Evolutionary conservation across 1,139 yeast species (phyloP).

Genomic region (Eremothecium cymbalariae): DNA sequence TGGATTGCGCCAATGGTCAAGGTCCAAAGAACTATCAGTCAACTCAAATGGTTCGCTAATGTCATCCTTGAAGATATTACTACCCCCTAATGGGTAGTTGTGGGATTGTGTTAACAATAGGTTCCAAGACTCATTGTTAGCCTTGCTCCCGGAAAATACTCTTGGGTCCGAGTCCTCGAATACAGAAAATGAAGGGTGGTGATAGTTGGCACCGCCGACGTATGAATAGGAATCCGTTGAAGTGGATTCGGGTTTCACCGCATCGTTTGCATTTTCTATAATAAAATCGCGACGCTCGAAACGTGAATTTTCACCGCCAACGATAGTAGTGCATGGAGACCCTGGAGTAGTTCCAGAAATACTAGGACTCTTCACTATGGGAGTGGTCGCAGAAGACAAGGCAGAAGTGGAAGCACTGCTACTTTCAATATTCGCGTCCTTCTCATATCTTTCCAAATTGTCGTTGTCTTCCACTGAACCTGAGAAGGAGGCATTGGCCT

Average conservation of each 20-base stretch:
- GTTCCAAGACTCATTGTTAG: slow-evolving; percentile 13
- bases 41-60: slow-evolving; percentile 8
- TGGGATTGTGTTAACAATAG: slow-evolving; percentile 12
- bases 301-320: slow-evolving; percentile 2
- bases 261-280: neutral
- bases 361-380: slow-evolving; percentile 5
- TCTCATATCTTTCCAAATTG: neutral
- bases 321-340: slow-evolving; percentile 6
- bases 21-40: slow-evolving; percentile 25
- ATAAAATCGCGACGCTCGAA: neutral
- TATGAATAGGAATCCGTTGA: slow-evolving; percentile 5
- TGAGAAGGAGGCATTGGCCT: too few relatives aligned
- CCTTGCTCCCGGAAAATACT: slow-evolving; percentile 1
- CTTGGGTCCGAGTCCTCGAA: slow-evolving; percentile 2
- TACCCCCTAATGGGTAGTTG: slow-evolving; percentile 1
- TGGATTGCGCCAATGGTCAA: slow-evolving; percentile 39
- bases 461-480: neutral
- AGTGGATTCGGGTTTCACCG: slow-evolving; percentile 3
- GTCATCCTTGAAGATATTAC: slow-evolving; percentile 1
- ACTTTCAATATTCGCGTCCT: too few relatives aligned
- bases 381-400: slow-evolving; percentile 4
- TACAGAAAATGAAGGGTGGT: neutral
- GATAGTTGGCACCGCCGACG: slow-evolving; percentile 1
- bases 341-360: slow-evolving; percentile 5
- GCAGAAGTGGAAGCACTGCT: neutral